A percentile compares a stretch with the other conserved stretches of the same genome.
These are phyloP conservation scores for Aureobasidium sp. DNA, from an alignment of 2,329 filamentous ascomycete genomes.

Conservation along the genomic window DNA sequence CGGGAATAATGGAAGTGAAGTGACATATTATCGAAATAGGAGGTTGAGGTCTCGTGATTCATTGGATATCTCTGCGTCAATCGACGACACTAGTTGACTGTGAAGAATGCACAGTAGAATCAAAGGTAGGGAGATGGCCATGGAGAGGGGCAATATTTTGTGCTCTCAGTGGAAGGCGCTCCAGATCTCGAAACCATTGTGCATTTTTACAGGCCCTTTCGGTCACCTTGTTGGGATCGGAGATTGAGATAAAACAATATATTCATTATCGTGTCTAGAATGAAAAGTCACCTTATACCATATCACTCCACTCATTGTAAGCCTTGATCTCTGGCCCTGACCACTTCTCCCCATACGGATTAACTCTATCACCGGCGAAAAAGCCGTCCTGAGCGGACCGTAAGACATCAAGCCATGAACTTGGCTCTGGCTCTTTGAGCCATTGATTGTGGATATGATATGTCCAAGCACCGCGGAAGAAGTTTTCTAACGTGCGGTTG, in stretches of 20 bases:
- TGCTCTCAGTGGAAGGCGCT: background rate
- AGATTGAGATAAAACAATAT: background rate
- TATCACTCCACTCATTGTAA: constrained; percentile 46
- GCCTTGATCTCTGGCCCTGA: constrained; percentile 38
- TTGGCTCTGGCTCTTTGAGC: constrained; percentile 48
- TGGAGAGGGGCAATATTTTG: background rate
- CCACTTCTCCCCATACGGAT: constrained; percentile 49
- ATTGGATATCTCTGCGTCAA: too few relatives aligned
- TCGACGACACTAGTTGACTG: background rate
- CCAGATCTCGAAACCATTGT: background rate
- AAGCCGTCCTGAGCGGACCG: constrained; percentile 48
- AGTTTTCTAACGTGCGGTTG: constrained; percentile 48
- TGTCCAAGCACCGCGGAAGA: constrained; percentile 49
- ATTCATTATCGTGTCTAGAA: background rate
- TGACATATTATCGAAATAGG: too few relatives aligned
- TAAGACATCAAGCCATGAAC: constrained; percentile 47
- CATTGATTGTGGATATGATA: constrained; percentile 54
- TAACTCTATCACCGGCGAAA: constrained; percentile 41
- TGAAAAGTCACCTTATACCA: constrained; percentile 22
- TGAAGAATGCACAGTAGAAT: background rate
- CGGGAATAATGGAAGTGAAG: too few relatives aligned
- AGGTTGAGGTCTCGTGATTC: too few relatives aligned
- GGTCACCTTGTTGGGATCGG: background rate
- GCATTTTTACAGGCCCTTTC: background rate
- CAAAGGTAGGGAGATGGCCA: background rate